A percentile compares a stretch with the other conserved stretches of the same genome.
Evolutionary conservation across 345 rosid species (phyloP).

Genomic region (Murraya paniculata): DNA sequence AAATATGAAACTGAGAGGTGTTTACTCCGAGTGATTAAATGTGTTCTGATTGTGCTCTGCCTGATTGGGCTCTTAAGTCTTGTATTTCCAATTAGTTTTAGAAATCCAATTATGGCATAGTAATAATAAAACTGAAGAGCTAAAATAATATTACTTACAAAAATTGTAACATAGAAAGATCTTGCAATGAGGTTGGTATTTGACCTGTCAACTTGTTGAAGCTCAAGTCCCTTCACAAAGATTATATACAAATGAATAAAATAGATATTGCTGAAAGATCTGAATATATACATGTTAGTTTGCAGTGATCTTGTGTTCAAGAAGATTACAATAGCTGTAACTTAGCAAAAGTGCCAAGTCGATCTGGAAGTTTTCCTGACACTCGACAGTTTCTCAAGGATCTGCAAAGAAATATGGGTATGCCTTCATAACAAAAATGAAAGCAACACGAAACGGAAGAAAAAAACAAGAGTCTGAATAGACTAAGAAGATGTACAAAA

Average conservation of each 20-base stretch:
- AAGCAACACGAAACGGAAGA: background rate
- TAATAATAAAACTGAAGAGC: background rate
- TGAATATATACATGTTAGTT: background rate
- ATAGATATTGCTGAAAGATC: background rate
- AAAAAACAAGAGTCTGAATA: background rate
- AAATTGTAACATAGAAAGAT: slow-evolving; percentile 26
- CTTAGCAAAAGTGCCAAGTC: slow-evolving; percentile 30
- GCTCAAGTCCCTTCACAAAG: slow-evolving; percentile 46
- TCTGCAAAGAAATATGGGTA: slow-evolving; percentile 25
- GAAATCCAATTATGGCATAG: background rate
- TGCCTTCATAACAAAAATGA: background rate
- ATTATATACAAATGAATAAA: background rate
- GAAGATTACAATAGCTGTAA: slow-evolving; percentile 36
- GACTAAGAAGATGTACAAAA: background rate
- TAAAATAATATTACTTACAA: slow-evolving; percentile 32
- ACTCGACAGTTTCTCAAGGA: slow-evolving; percentile 45
- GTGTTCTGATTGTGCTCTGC: background rate
- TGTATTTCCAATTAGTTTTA: background rate
- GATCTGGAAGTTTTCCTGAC: slow-evolving; percentile 47
- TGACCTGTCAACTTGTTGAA: slow-evolving; percentile 55
- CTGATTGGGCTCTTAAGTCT: background rate
- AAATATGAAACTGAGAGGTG: background rate
- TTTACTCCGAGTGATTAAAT: background rate
- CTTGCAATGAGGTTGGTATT: slow-evolving; percentile 41
- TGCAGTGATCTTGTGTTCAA: background rate